Conservation (phyloP, 2,329 filamentous ascomycete genomes). For the Domatiomyces globalis region DNA sequence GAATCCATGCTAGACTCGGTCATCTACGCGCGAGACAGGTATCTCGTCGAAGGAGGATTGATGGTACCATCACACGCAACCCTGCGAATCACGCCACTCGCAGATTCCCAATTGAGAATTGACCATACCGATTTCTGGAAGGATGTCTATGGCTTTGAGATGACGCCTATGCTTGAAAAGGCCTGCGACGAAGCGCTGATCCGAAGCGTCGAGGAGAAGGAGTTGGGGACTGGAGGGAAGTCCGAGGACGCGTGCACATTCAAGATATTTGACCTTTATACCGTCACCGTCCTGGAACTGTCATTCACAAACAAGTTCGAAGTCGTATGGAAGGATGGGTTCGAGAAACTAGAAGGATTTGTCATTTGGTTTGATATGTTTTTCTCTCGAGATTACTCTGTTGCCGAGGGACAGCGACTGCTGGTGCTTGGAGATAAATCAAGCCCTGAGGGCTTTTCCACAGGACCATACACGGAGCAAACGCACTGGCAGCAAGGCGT, state of each 20-base stretch:
- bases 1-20: conserved; percentile 95
- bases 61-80: conserved; percentile 78
- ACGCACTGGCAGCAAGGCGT: conserved; percentile 90
- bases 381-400: conserved; percentile 40
- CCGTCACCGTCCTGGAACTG: conserved; percentile 55
- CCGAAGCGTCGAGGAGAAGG: conserved; percentile 50
- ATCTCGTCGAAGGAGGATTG: conserved; percentile 64
- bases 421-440: conserved; percentile 26
- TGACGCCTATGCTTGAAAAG: conserved; percentile 74
- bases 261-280: conserved; percentile 62
- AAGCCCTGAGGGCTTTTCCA: conserved; percentile 54
- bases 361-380: conserved; percentile 91
- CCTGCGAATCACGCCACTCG: conserved; percentile 66
- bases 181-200: conserved; percentile 64
- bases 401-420: conserved; percentile 34
- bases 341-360: conserved; percentile 58
- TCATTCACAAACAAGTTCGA: conserved; percentile 58
- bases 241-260: conserved; percentile 49
- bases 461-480: conserved; percentile 57
- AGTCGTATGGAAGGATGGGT: conserved; percentile 29
- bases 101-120: conserved; percentile 61
- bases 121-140: conserved; percentile 78
- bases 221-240: conserved; percentile 23
- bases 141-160: conserved; percentile 88
- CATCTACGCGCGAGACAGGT: conserved; percentile 72